A percentile compares a stretch with the other conserved stretches of the same genome.
Evolutionary conservation across 2,329 filamentous ascomycete species (phyloP).

Genomic region (Colletotrichum sp.): DNA sequence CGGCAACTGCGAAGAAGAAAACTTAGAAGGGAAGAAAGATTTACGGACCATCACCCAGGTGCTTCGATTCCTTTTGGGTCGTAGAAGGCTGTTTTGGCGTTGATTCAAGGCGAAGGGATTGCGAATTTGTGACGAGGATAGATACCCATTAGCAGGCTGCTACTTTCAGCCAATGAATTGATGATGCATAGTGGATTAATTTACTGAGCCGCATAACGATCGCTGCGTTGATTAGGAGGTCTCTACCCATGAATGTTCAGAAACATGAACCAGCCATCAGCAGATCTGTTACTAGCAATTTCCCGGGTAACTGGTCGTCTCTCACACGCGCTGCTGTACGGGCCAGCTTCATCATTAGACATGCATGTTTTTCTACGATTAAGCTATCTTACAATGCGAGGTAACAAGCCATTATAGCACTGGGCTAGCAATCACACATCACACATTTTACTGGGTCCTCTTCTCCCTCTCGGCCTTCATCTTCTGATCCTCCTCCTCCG

Average conservation of each 20-base stretch:
- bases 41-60: neutral
- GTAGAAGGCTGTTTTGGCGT: neutral
- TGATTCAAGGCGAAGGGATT: neutral
- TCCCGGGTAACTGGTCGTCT: neutral
- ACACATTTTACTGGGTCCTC: neutral
- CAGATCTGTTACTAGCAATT: neutral
- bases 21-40: no score
- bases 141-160: neutral
- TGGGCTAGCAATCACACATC: neutral
- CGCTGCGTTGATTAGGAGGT: neutral
- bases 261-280: neutral
- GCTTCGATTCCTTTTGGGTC: neutral
- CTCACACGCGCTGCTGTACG: no score
- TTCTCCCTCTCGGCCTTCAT: constrained; percentile 33
- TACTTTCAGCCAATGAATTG: neutral
- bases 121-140: neutral
- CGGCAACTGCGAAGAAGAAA: no score
- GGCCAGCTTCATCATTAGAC: neutral
- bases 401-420: accelerated
- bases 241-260: accelerated
- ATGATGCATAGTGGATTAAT: neutral
- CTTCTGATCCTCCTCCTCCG: constrained; percentile 37
- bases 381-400: neutral
- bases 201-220: accelerated
- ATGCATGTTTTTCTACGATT: neutral